Evolutionary conservation across 2,329 filamentous ascomycete species (phyloP), one percentile per base, ranked within the genome.

Genomic region (Talaromyces piceae): DNA sequence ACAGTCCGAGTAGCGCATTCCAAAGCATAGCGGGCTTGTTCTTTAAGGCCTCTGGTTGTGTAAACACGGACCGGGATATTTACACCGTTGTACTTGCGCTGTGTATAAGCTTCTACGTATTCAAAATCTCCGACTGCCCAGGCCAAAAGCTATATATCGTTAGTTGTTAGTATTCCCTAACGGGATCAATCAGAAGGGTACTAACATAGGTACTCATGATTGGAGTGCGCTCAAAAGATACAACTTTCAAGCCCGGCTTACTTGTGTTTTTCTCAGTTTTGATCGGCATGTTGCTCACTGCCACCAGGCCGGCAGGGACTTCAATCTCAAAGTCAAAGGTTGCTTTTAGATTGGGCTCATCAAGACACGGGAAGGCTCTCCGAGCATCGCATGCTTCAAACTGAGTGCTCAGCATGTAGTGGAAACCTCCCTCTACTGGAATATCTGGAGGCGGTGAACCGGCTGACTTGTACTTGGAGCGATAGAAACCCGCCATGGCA

Each of bases 111-210:
- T 73, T 98, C 93, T 50, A 97, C 83, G 62, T 95, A 95, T 71
- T 97, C 91, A 57, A 98, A 97, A 68, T 98, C 91, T 53, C 93
- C 93, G 56, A 96, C 81, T 20, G 91, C 91, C 93, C 93, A 96
- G 20, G 91, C 90, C 23, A 94, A 76, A 26, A 96, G 81, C 70
- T 95, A 86, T 22, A 54, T 65, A 4, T 30, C 27, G 25, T 37
- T 37, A 3, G 23, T 20, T 9, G 39, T 50, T 30, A 50, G 30
- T 26, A 23, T 23, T 30, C 13, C 18, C 16, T 28, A 20, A 16
- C 3, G 28, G 3, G 26, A 33, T 41, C 12, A 18, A 31, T 45
- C 25, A 28, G 28, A 16, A 23, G 39, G 23, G 55, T n/a, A 67
- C 71, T 62, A 49, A 82, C 80, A 76, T 85, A 80, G 71, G 87